These are phyloP conservation scores for Sonneratia alba DNA, from an alignment of 345 rosid species.

Conservation along the genomic window DNA sequence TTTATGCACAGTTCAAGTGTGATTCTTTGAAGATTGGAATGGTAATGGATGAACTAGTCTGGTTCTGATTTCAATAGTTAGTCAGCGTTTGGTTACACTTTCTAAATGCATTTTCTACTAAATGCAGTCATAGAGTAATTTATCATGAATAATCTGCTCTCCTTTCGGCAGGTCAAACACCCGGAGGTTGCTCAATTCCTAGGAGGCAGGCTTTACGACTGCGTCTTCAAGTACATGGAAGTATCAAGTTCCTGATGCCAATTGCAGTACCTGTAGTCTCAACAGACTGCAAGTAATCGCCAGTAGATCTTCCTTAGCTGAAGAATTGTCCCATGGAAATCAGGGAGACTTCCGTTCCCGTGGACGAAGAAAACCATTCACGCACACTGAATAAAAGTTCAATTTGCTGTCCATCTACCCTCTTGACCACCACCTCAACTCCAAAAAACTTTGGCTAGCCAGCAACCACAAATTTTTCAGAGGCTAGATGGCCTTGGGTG, in stretches of 20 bases:
- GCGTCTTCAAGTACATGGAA: constrained; percentile 88
- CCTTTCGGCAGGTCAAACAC: constrained; percentile 71
- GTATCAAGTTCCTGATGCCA: constrained; percentile 21
- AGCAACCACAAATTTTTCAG: too few species aligned
- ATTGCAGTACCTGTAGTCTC: not conserved
- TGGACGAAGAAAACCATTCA: not conserved
- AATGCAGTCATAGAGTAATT: not conserved
- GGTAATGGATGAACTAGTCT: constrained; percentile 29
- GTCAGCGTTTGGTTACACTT: not conserved
- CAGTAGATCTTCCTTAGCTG: not conserved
- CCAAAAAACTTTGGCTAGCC: too few species aligned
- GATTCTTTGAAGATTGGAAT: constrained; percentile 96
- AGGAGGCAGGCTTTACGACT: constrained; percentile 94
- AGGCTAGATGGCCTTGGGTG: too few species aligned
- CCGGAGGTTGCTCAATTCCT: constrained; percentile 96
- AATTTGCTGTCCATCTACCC: not conserved
- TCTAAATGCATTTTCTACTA: not conserved
- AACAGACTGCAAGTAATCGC: not conserved
- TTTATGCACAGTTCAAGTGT: constrained; percentile 89
- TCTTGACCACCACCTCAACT: too few species aligned
- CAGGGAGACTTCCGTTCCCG: not conserved
- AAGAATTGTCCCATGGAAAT: not conserved
- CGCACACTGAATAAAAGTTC: not conserved
- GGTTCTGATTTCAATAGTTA: not conserved
- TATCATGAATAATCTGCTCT: not conserved